These are phyloP conservation scores for Cucumis sativus DNA, from an alignment of 306 rosid species.

Conservation along the genomic window DNA sequence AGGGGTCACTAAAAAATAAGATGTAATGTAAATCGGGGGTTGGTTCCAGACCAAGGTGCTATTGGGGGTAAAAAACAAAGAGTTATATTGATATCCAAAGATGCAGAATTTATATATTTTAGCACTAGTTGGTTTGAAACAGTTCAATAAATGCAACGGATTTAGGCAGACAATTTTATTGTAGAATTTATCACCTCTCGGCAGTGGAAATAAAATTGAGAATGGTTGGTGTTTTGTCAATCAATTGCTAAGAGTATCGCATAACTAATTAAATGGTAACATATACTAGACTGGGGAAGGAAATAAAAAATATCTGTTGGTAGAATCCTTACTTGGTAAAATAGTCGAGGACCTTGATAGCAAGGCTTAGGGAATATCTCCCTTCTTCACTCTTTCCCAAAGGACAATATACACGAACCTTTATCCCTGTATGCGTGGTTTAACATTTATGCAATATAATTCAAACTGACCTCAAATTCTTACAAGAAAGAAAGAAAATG, in stretches of 20 bases:
- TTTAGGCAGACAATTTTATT: neutral
- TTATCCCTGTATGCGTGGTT: slow-evolving; percentile 26
- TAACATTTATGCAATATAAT: neutral
- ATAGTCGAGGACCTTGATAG: slow-evolving; percentile 33
- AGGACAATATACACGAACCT: slow-evolving; percentile 38
- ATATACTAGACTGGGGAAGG: neutral
- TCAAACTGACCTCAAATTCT: neutral
- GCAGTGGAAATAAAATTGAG: neutral
- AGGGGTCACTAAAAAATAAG: neutral
- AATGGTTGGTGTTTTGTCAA: neutral
- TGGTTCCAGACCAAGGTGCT: neutral
- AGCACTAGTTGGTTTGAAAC: neutral
- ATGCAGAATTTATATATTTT: neutral
- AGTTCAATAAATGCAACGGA: neutral
- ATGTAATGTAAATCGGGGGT: neutral
- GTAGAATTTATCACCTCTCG: neutral
- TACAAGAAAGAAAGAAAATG: neutral
- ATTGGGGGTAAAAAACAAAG: neutral
- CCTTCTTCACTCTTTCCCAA: slow-evolving; percentile 41
- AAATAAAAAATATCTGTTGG: neutral
- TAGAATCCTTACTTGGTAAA: slow-evolving; percentile 26
- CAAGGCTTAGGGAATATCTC: slow-evolving; percentile 37
- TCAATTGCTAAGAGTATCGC: neutral
- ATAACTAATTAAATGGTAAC: neutral
- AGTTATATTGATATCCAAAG: neutral